Conservation (phyloP, 805 yeast species). For the Wickerhamomyces alni region DNA sequence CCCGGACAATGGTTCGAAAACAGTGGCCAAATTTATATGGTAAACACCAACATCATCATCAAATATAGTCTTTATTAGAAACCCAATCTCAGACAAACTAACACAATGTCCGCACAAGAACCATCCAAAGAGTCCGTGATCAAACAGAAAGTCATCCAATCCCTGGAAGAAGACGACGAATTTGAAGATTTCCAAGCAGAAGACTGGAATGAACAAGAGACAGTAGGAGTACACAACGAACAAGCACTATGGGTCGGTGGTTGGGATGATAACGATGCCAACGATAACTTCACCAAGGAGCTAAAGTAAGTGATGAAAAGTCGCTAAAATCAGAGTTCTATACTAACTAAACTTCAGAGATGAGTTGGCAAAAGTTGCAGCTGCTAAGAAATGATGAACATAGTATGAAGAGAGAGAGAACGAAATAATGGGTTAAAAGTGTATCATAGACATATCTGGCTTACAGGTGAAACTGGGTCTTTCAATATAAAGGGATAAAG, state of each 20-base stretch:
- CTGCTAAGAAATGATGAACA: conserved; percentile 10
- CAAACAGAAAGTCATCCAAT: conserved; percentile 39
- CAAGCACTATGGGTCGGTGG: conserved; percentile 88
- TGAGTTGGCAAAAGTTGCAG: conserved; percentile 20
- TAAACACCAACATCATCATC: too few species aligned
- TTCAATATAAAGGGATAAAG: too few species aligned
- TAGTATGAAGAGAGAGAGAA: too few species aligned
- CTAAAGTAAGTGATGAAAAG: conserved; percentile 61
- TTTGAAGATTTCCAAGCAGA: conserved; percentile 96
- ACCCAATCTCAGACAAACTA: background rate
- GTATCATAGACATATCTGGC: too few species aligned
- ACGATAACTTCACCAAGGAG: conserved; percentile 77
- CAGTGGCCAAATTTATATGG: too few species aligned
- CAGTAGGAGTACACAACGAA: conserved; percentile 45
- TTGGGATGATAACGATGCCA: conserved; percentile 95
- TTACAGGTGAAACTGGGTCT: too few species aligned
- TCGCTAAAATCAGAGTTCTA: too few species aligned
- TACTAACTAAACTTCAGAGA: conserved; percentile 5
- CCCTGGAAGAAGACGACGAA: conserved; percentile 93
- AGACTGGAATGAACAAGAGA: conserved; percentile 64
- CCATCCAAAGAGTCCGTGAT: conserved; percentile 11
- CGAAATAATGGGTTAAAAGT: too few species aligned
- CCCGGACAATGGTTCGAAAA: too few species aligned
- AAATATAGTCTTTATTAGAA: background rate
- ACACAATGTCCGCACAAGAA: conserved; percentile 5